A percentile compares a stretch with the other conserved stretches of the same genome.
Conservation (phyloP, 495 filamentous ascomycete genomes). For the Glutinoglossum americanum region DNA sequence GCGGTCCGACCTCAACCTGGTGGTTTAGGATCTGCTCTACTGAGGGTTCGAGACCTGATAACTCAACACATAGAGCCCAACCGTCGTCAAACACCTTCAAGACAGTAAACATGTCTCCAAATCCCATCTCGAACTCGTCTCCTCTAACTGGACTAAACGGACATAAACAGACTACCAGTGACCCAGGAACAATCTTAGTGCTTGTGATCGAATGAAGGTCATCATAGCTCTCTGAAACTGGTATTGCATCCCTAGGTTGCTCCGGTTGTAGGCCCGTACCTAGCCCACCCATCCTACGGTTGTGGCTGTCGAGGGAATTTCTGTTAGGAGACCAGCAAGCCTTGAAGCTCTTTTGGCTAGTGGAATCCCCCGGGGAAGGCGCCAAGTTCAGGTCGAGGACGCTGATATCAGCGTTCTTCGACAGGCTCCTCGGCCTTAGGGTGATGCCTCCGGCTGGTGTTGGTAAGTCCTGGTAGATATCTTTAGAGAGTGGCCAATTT, state of each 20-base stretch:
- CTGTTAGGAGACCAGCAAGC: not conserved
- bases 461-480: not conserved
- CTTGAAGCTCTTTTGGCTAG: not conserved
- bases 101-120: slow-evolving; percentile 1
- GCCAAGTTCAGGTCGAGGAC: not conserved
- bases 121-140: not conserved
- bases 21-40: not conserved
- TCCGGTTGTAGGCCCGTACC: not conserved
- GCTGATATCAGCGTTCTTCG: not conserved
- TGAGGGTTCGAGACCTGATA: not conserved
- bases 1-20: not conserved
- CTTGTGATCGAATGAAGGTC: not conserved
- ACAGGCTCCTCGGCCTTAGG: not conserved
- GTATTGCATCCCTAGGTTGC: not conserved
- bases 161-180: not conserved
- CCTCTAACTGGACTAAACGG: not conserved
- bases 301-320: not conserved
- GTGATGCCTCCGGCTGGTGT: not conserved
- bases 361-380: not conserved
- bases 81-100: not conserved
- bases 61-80: not conserved
- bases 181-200: not conserved
- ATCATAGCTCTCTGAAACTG: not conserved
- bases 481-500: not conserved
- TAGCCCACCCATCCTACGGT: not conserved